Conservation (phyloP, 176 grass and related monocot genomes). For the Musa troglodytarum region DNA sequence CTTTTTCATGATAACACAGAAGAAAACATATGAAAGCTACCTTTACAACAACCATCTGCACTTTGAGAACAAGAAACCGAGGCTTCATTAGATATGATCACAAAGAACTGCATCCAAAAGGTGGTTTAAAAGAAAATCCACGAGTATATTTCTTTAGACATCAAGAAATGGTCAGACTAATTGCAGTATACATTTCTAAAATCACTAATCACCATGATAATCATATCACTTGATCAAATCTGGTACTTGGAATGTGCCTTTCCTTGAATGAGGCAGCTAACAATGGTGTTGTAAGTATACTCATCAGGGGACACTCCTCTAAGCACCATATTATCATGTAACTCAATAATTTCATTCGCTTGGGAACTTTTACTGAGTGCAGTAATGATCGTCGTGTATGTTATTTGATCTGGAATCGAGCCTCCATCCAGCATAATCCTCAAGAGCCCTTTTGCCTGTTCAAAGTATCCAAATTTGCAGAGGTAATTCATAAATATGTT, state of each 20-base stretch:
- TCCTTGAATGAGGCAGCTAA: slow-evolving; percentile 5
- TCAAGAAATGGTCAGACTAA: background rate
- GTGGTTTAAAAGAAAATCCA: background rate
- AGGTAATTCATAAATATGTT: slow-evolving; percentile 18
- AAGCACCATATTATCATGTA: slow-evolving; percentile 23
- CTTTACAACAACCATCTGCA: background rate
- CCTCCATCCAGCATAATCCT: slow-evolving; percentile 10
- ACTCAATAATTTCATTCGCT: slow-evolving; percentile 9
- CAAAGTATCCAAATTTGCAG: slow-evolving; percentile 18
- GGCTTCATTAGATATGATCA: background rate
- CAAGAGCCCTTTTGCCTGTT: slow-evolving; percentile 18
- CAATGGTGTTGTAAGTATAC: slow-evolving; percentile 14
- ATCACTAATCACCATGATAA: background rate
- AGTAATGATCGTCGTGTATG: slow-evolving; percentile 14
- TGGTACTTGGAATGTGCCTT: background rate
- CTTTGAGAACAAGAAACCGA: background rate
- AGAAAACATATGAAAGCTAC: background rate
- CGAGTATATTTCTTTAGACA: background rate
- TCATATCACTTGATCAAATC: background rate
- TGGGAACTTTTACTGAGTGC: slow-evolving; percentile 7
- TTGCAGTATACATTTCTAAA: background rate
- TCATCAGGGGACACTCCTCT: slow-evolving; percentile 18
- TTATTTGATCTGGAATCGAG: slow-evolving; percentile 17
- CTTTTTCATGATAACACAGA: background rate
- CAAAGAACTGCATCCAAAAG: background rate